phyloP scores from a whole-genome alignment of 352 stramenopile species.

The Hyaloperonospora brassicae region DNA sequence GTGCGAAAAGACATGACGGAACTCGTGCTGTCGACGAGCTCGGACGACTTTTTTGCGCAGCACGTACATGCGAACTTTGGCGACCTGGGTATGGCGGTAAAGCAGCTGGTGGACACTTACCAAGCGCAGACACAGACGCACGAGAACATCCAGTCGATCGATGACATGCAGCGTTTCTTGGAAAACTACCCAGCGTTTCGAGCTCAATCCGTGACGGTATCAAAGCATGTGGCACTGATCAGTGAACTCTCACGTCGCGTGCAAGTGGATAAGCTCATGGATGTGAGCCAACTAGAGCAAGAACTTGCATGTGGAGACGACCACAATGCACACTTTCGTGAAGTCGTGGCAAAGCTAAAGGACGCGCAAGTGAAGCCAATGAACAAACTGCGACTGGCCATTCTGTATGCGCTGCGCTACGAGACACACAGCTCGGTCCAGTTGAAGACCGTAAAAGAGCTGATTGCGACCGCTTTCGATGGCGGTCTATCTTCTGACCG shows the following conservation, averaged over 20 bases:
- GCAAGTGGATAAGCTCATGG: conserved; percentile 94
- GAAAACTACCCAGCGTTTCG: conserved; percentile 96
- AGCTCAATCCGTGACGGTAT: conserved; percentile 94
- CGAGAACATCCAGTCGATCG: conserved; percentile 84
- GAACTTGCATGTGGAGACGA: conserved; percentile 83
- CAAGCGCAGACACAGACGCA: conserved; percentile 77
- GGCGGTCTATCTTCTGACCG: conserved; percentile 37
- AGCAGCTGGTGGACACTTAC: conserved; percentile 91
- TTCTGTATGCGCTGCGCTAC: conserved; percentile 98
- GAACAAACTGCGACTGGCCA: conserved; percentile 96
- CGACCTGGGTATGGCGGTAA: conserved; percentile 91
- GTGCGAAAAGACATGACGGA: conserved; percentile 96
- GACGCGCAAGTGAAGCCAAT: conserved; percentile 86
- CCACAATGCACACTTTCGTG: conserved; percentile 75
- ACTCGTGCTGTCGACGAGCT: conserved; percentile 92
- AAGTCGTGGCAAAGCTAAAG: conserved; percentile 76
- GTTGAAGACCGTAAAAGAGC: conserved; percentile 72
- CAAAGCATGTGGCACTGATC: conserved; percentile 99
- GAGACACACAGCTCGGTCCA: conserved; percentile 86
- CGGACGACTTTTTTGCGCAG: conserved; percentile 94
- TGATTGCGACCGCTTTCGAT: conserved; percentile 34
- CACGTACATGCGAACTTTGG: conserved; percentile 99
- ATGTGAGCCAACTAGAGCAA: conserved; percentile 97
- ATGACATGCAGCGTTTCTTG: conserved; percentile 99
- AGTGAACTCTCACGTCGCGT: conserved; percentile 95